Evolutionary conservation across 2,329 filamentous ascomycete species (phyloP).

Genomic region (Aspergillus transmontanensis): DNA sequence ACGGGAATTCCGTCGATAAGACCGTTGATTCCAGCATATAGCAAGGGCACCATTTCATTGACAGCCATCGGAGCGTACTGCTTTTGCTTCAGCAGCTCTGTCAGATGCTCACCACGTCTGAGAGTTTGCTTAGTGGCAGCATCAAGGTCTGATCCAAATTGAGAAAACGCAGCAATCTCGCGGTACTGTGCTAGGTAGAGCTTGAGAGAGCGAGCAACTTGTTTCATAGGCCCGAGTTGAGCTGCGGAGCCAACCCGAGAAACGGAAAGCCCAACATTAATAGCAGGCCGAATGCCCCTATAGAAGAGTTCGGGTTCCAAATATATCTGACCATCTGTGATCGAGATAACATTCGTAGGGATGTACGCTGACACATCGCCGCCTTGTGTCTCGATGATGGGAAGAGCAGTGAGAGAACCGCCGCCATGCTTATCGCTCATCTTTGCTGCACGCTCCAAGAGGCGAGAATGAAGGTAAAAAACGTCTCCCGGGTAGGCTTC

Average conservation of each 20-base stretch:
- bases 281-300: slow-evolving; percentile 99
- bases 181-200: slow-evolving; percentile 99
- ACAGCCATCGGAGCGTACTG: slow-evolving; percentile 98
- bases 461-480: slow-evolving; percentile 99
- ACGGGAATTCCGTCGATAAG: slow-evolving; percentile 87
- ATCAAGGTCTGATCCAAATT: slow-evolving; percentile 99
- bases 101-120: slow-evolving; percentile 95
- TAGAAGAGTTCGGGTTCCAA: slow-evolving; percentile 99
- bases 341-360: slow-evolving; percentile 99
- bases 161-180: slow-evolving; percentile 98
- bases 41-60: slow-evolving; percentile 99
- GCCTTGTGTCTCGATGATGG: slow-evolving; percentile 98
- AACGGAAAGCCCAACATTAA: slow-evolving; percentile 99
- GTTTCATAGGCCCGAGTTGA: slow-evolving; percentile 99
- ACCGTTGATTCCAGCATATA: slow-evolving; percentile 99
- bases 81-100: slow-evolving; percentile 99
- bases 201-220: slow-evolving; percentile 99
- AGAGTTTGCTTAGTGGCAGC: slow-evolving; percentile 99
- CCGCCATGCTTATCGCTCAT: slow-evolving; percentile 94
- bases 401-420: slow-evolving; percentile 95
- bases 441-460: slow-evolving; percentile 98
- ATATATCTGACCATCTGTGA: slow-evolving; percentile 99
- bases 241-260: slow-evolving; percentile 99
- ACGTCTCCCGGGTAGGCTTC: slow-evolving; percentile 99
- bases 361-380: slow-evolving; percentile 99